Evolutionary conservation across 2,329 filamentous ascomycete genomes (phyloP), one percentile per base, ranked within the genome.

Genomic region (Xylaria polymorpha): DNA sequence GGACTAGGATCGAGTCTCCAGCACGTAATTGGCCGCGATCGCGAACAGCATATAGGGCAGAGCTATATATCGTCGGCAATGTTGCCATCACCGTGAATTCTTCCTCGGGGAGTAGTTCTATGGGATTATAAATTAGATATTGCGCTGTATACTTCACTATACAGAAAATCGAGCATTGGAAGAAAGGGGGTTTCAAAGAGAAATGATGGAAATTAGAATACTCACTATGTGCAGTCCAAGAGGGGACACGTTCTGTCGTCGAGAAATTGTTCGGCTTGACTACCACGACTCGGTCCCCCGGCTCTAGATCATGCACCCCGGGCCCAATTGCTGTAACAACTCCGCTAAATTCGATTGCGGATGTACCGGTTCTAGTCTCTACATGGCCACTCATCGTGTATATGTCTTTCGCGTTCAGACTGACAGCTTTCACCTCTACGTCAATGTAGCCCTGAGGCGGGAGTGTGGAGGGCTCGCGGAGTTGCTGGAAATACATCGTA

Each of bases 1-100:
- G 80, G 1, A 82, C 76, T 5, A 82, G 67, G 0, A 82, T 71
- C 0, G 65, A 73, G 58, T 82, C 75, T 0, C 73, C 75, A 3
- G 58, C n/a, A 3, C 64, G 41, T 0, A 81, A 46, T 1, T 72
- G 37, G 1, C 76, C 80, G 2, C 74, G 63, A 44, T 79, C 61
- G 6, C 70, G n/a, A 0, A 82, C 64, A 0, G 73, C 77, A 60
- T 79, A 77, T 0, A 79, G 29, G 1, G 77, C 79, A 0, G 79
- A 80, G 2, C 59, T 7, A 20, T 67, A 67, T 12, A 64, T 32
- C 8, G 29, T 43, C 0, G 59, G 65, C 10, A 67, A 37, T 1
- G 72, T 72, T 0, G 68, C 46, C 61, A 77, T 66, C 3, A 66
- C 50, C 1, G 56, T 61, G 25, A 73, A 73, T 1, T 75, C 61